A percentile compares a stretch with the other conserved stretches of the same genome.
These are phyloP conservation scores for Tirmania nivea DNA, from an alignment of 495 filamentous ascomycete species.

Conservation along the genomic window DNA sequence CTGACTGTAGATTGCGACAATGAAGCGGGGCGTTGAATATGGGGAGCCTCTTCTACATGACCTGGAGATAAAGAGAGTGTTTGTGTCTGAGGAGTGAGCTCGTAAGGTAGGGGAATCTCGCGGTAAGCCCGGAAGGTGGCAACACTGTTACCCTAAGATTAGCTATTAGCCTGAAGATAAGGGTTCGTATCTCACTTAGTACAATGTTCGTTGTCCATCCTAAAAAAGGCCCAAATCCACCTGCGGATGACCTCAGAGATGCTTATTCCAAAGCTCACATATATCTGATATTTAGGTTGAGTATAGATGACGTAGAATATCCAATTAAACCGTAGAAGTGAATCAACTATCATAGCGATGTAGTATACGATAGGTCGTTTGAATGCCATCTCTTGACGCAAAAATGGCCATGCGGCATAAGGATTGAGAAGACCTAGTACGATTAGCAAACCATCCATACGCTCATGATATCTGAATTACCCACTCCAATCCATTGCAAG, in stretches of 20 bases:
- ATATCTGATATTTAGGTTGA: slow-evolving; percentile 57
- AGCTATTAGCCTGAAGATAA: neutral
- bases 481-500: slow-evolving; percentile 78
- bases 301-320: slow-evolving; percentile 78
- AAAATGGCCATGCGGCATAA: slow-evolving; percentile 40
- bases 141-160: neutral
- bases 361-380: slow-evolving; percentile 68
- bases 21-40: neutral
- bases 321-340: slow-evolving; percentile 86
- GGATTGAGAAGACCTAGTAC: slow-evolving; percentile 40
- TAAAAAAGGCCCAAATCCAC: slow-evolving; percentile 76
- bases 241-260: slow-evolving; percentile 59
- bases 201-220: slow-evolving; percentile 93
- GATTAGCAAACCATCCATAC: slow-evolving; percentile 4
- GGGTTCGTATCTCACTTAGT: slow-evolving; percentile 45
- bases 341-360: slow-evolving; percentile 57
- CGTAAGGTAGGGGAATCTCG: slow-evolving; percentile 63
- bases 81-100: slow-evolving; percentile 24
- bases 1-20: neutral
- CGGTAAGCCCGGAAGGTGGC: slow-evolving; percentile 48
- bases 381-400: slow-evolving; percentile 63
- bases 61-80: neutral
- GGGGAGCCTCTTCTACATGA: neutral
- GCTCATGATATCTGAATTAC: slow-evolving; percentile 15
- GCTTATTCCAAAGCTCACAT: slow-evolving; percentile 52